Evolutionary conservation across 352 stramenopile species (phyloP).

Genomic region (Phytophthora sansomeana): DNA sequence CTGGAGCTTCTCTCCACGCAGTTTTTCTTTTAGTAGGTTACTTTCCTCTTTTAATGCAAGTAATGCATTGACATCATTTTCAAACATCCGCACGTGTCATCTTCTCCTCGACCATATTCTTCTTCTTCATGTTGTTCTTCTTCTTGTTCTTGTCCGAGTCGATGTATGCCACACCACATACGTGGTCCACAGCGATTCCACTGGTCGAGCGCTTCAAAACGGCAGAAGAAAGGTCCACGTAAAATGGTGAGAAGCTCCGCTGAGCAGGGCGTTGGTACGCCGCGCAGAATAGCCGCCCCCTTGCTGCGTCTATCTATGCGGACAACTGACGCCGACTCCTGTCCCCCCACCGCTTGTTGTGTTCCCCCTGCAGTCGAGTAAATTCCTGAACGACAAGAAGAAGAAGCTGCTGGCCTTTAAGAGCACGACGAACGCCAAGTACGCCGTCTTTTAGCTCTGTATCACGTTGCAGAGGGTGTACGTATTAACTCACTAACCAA

Average conservation of each 20-base stretch:
- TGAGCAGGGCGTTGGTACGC: background rate
- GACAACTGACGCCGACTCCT: background rate
- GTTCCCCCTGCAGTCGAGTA: constrained; percentile 53
- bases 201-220: constrained; percentile 2
- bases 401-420: constrained; percentile 78
- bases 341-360: too few relatives aligned
- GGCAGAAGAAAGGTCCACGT: constrained; percentile 24
- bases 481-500: too few relatives aligned
- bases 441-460: constrained; percentile 13
- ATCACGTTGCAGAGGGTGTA: too few relatives aligned
- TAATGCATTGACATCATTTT: constrained; percentile 47
- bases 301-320: background rate
- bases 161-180: background rate
- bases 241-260: constrained; percentile 34
- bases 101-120: background rate
- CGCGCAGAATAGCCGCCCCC: too few relatives aligned
- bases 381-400: constrained; percentile 70
- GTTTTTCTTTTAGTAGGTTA: constrained; percentile 44
- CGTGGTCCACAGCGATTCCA: background rate
- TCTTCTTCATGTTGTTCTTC: background rate
- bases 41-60: constrained; percentile 35
- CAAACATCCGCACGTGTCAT: constrained; percentile 18
- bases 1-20: constrained; percentile 45
- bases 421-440: constrained; percentile 80
- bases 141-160: background rate